Evolutionary conservation across 2,329 filamentous ascomycete species (phyloP).

Genomic region (Ascochyta fabae): DNA sequence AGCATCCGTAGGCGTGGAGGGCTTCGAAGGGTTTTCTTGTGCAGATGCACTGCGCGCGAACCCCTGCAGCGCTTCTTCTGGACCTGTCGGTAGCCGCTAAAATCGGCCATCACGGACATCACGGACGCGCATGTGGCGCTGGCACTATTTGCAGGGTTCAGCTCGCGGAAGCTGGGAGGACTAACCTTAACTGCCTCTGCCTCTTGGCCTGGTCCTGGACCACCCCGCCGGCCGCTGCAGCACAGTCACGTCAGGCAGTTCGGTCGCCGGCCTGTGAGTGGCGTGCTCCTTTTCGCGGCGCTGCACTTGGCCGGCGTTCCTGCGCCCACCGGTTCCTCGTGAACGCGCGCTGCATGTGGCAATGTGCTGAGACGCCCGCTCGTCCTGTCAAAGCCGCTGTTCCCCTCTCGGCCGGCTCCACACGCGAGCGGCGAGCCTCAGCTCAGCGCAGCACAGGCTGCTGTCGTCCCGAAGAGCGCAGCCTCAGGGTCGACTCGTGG

Average conservation of each 20-base stretch:
- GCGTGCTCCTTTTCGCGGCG: constrained; percentile 8
- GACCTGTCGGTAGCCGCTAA: constrained; percentile 28
- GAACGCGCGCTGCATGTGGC: constrained; percentile 10
- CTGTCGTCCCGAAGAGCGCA: constrained; percentile 20
- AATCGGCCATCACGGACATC: constrained; percentile 21
- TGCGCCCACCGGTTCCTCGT: constrained; percentile 6
- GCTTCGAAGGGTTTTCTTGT: constrained; percentile 34
- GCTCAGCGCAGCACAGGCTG: constrained; percentile 2
- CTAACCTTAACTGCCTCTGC: constrained; percentile 11
- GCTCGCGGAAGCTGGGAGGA: constrained; percentile 17
- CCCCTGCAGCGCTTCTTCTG: constrained; percentile 28
- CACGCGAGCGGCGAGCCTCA: constrained; percentile 5
- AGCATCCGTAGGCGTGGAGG: constrained; percentile 21
- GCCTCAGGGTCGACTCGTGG: constrained; percentile 7
- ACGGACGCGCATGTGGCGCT: constrained; percentile 23
- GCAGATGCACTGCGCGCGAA: constrained; percentile 14
- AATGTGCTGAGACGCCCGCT: constrained; percentile 18
- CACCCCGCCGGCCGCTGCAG: constrained; percentile 7
- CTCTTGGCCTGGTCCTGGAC: not conserved
- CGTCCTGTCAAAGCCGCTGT: constrained; percentile 17
- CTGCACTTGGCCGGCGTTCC: constrained; percentile 6
- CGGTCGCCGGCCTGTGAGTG: not conserved
- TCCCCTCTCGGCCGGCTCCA: constrained; percentile 15
- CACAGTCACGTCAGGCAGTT: constrained; percentile 8
- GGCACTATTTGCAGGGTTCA: constrained; percentile 17